A percentile compares a stretch with the other conserved stretches of the same genome.
phyloP scores from a whole-genome alignment of 164 flowering plant genomes.

The Sedum album region DNA sequence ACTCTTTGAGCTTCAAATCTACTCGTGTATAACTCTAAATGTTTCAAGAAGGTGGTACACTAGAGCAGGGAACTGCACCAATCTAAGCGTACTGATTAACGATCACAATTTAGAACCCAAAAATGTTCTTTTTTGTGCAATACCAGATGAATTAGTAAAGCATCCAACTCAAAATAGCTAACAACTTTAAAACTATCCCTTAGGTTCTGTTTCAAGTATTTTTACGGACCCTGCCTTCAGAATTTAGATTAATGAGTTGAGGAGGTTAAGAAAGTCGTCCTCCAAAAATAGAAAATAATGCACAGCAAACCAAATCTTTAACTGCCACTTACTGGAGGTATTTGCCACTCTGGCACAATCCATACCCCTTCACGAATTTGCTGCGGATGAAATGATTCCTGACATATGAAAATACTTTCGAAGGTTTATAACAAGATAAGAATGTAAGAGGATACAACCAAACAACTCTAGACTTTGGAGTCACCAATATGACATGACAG shows the following conservation, averaged over 20 bases:
- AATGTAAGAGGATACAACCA: background rate
- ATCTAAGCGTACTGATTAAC: too few species aligned
- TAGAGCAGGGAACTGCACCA: too few species aligned
- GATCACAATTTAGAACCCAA: too few species aligned
- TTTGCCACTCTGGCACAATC: slow-evolving; percentile 87
- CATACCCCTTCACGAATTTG: slow-evolving; percentile 60
- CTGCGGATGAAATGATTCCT: slow-evolving; percentile 86
- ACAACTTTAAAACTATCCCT: too few species aligned
- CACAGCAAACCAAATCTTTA: slow-evolving; percentile 15
- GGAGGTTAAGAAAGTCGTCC: background rate
- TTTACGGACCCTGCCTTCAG: too few species aligned
- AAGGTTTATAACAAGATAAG: background rate
- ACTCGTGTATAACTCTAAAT: too few species aligned
- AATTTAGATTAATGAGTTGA: too few species aligned
- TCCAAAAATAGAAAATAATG: background rate
- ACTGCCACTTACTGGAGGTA: slow-evolving; percentile 46
- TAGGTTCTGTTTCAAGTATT: too few species aligned
- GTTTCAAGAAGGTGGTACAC: too few species aligned
- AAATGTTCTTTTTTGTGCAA: too few species aligned
- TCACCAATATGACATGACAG: background rate
- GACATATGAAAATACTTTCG: slow-evolving; percentile 15
- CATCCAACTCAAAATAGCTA: too few species aligned
- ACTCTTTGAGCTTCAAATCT: background rate
- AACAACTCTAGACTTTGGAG: background rate
- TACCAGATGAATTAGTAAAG: too few species aligned